Base-by-base conservation (phyloP, 1,139 yeast genomes). In the Saccharomyces hybrid region DNA sequence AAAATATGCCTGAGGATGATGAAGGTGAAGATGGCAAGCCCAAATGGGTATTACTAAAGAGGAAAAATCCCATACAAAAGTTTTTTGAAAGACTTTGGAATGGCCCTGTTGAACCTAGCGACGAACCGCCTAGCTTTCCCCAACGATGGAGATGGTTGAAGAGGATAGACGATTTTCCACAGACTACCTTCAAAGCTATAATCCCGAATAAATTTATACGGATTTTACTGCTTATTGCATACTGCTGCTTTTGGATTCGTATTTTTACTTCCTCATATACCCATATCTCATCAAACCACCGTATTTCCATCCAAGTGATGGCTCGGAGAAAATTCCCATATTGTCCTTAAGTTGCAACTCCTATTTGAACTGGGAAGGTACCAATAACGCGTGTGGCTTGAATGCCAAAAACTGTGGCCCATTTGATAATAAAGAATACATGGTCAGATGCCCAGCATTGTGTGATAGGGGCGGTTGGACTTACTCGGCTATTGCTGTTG, bases 371-470 rank as follows among this genome's bases (percentile, higher is more conserved):
- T 89, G 96, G 96, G 71, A 66, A 49, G 97, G 96, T 0, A 82
- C 81, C 57, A 86, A 88, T 64, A 83, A 80, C 3, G 78, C 74
- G 0, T 91, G 98, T 74, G 97, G 97, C 0, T 62, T 86, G 7
- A 74, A 85, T 62, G 96, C 84, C 1, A 71, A 73, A 21, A 61
- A 72, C 6, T 91, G 97, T 71, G 65, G 61, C 11, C 80, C 81
- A 1, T 70, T 75, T 34, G 68, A 71, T 1, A 66, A 72, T 11
- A 65, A 76, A 41, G 84, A 83, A 48, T 75, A 85, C 21, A 70
- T 79, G 9, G 78, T 91, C 64, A 76, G 90, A 61, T 91, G 98
- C 70, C 97, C 97, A 0, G 96, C 97, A 0, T 75, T 90, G 44
- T 91, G 98, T 71, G 88, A 84, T 60, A 74, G 86, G 49, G 87